These are phyloP conservation scores for Hevea brasiliensis DNA, from an alignment of 345 rosid genomes.

Conservation along the genomic window DNA sequence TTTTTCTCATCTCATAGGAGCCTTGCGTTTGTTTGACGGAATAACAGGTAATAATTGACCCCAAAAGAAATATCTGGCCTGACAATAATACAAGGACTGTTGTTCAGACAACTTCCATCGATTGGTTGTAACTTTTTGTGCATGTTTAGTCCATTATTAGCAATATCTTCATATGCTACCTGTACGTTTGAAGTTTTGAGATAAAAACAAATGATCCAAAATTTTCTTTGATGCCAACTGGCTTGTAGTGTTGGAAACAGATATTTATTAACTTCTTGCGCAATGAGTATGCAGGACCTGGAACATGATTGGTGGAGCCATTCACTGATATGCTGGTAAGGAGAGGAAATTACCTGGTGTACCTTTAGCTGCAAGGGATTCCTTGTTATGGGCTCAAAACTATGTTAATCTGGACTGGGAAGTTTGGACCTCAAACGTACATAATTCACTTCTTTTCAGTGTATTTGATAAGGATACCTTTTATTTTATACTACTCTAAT, in stretches of 20 bases:
- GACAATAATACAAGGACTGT: conserved; percentile 26
- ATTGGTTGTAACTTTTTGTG: conserved; percentile 34
- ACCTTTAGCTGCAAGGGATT: conserved; percentile 38
- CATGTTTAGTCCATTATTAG: conserved; percentile 32
- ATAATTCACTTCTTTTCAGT: conserved; percentile 13
- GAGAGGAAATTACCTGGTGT: conserved; percentile 45
- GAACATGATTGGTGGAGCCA: conserved; percentile 49
- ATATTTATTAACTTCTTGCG: conserved; percentile 42
- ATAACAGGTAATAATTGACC: conserved; percentile 42
- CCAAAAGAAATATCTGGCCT: conserved; percentile 29
- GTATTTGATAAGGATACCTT: not conserved
- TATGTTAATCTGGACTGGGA: conserved; percentile 40
- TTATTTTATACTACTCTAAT: not conserved
- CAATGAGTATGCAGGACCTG: conserved; percentile 47
- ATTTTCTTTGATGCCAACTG: conserved; percentile 2
- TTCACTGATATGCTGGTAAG: conserved; percentile 41
- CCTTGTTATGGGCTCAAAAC: conserved; percentile 47
- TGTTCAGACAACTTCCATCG: conserved; percentile 31
- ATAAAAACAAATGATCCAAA: conserved; percentile 7
- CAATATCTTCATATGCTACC: conserved; percentile 11
- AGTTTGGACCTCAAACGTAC: conserved; percentile 31
- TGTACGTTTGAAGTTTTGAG: conserved; percentile 8
- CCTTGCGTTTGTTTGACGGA: conserved; percentile 28
- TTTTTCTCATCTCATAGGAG: conserved; percentile 8
- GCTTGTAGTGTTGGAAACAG: conserved; percentile 28